Percentiles rank a stretch among this genome's conserved stretches.
Conservation (phyloP, 2,329 filamentous ascomycete species). For the Cadophora sp. region DNA sequence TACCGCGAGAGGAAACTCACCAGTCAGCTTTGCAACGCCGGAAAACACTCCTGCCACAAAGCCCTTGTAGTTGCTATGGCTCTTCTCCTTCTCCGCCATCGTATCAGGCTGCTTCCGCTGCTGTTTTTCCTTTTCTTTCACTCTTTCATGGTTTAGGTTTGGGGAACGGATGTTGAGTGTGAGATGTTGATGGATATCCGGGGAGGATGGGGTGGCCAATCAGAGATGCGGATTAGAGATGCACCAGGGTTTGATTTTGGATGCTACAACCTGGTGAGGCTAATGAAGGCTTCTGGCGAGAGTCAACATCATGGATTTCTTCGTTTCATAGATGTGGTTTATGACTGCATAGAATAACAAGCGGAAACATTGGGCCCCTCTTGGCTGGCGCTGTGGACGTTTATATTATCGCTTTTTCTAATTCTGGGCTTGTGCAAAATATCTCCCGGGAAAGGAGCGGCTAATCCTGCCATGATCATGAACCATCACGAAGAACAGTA, state of each 20-base stretch:
- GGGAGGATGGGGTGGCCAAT: slow-evolving; percentile 20
- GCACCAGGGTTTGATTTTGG: slow-evolving; percentile 19
- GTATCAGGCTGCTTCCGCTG: slow-evolving; percentile 9
- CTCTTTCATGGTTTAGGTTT: slow-evolving; percentile 23
- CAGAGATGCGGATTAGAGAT: slow-evolving; percentile 11
- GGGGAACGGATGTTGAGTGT: background rate
- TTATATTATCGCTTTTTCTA: background rate
- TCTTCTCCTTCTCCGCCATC: slow-evolving; percentile 40
- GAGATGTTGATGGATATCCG: slow-evolving; percentile 6
- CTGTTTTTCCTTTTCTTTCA: background rate
- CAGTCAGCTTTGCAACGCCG: slow-evolving; percentile 86
- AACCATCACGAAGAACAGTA: background rate
- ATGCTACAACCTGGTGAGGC: background rate
- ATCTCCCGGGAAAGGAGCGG: background rate
- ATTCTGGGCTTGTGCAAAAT: background rate
- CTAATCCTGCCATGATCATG: background rate
- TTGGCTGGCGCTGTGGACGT: too few relatives aligned
- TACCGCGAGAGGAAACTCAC: slow-evolving; percentile 56
- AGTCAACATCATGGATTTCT: background rate
- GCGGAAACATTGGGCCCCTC: too few relatives aligned
- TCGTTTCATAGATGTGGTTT: background rate
- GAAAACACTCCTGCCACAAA: slow-evolving; percentile 97
- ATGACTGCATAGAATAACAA: too few relatives aligned
- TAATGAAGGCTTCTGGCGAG: background rate
- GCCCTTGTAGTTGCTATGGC: slow-evolving; percentile 76